phyloP scores from a whole-genome alignment of 306 rosid species.

The Vigna hirtella region DNA sequence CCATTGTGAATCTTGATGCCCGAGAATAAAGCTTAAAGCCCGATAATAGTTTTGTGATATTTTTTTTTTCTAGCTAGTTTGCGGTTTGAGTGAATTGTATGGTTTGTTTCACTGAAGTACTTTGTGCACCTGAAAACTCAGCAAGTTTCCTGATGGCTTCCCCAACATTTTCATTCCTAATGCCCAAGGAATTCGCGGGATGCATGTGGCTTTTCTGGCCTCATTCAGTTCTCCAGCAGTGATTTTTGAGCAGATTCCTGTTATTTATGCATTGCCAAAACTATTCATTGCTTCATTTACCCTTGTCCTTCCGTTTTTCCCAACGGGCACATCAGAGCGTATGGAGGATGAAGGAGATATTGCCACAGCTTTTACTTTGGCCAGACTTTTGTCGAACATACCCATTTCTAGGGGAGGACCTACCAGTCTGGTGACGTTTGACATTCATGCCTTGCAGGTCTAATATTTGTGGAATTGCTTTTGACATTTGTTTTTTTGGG shows the following conservation, averaged over 20 bases:
- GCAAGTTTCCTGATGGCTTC: constrained; percentile 97
- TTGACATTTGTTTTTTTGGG: constrained; percentile 31
- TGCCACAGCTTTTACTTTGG: constrained; percentile 96
- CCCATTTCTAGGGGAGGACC: constrained; percentile 99
- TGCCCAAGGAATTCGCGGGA: constrained; percentile 95
- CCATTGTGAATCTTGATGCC: constrained; percentile 23
- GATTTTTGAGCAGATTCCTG: constrained; percentile 97
- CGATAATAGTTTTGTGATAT: background rate
- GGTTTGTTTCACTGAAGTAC: constrained; percentile 46
- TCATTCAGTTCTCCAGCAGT: constrained; percentile 92
- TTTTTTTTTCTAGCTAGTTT: background rate
- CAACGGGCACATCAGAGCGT: constrained; percentile 94
- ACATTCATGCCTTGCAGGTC: constrained; percentile 98
- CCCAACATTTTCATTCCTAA: constrained; percentile 97
- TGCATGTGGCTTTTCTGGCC: constrained; percentile 93
- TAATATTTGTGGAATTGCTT: constrained; percentile 38
- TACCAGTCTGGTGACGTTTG: constrained; percentile 91
- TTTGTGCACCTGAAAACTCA: constrained; percentile 50
- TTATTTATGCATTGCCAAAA: constrained; percentile 91
- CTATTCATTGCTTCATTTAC: constrained; percentile 86
- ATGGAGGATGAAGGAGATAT: constrained; percentile 99
- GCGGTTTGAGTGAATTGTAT: constrained; percentile 4
- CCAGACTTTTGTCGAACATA: constrained; percentile 87
- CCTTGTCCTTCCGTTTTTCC: constrained; percentile 95
- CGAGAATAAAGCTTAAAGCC: constrained; percentile 3